Percentiles rank a stretch among this genome's conserved stretches.
Evolutionary conservation across 2,329 filamentous ascomycete species (phyloP).

Genomic region (Helotiales sp.): DNA sequence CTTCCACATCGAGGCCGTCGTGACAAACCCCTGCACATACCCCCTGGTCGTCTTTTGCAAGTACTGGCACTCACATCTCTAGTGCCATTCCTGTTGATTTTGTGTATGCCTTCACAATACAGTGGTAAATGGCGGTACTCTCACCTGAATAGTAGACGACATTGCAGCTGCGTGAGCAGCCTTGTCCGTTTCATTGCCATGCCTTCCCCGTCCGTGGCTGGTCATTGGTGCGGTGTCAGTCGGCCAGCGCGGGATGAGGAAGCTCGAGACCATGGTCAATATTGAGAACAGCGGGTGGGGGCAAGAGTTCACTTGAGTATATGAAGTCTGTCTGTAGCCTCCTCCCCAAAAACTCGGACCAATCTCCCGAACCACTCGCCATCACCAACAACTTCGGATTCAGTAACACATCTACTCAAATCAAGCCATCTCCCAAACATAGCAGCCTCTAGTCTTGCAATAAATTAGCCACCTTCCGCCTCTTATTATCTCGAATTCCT

Average conservation of each 20-base stretch:
- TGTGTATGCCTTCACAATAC: conserved; percentile 12
- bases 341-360: conserved; percentile 23
- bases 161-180: conserved; percentile 20
- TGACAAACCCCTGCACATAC: conserved; percentile 27
- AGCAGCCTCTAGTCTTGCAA: conserved; percentile 1
- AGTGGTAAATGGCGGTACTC: conserved; percentile 10
- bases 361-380: conserved; percentile 25
- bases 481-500: neutral
- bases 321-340: conserved; percentile 27
- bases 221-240: conserved; percentile 30
- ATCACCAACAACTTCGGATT: conserved; percentile 19
- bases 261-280: conserved; percentile 19
- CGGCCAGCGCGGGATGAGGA: conserved; percentile 26
- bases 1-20: conserved; percentile 24
- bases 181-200: conserved; percentile 32
- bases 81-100: conserved; percentile 22
- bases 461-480: conserved; percentile 4
- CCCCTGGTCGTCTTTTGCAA: conserved; percentile 28
- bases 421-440: neutral
- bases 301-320: conserved; percentile 27
- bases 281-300: conserved; percentile 25
- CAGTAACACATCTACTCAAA: conserved; percentile 23
- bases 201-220: conserved; percentile 19
- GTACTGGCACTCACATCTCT: conserved; percentile 30
- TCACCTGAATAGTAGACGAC: conserved; percentile 15